A percentile compares a stretch with the other conserved stretches of the same genome.
Evolutionary conservation across 2,329 filamentous ascomycete species (phyloP).

Genomic region (Trichophaea hybrida): DNA sequence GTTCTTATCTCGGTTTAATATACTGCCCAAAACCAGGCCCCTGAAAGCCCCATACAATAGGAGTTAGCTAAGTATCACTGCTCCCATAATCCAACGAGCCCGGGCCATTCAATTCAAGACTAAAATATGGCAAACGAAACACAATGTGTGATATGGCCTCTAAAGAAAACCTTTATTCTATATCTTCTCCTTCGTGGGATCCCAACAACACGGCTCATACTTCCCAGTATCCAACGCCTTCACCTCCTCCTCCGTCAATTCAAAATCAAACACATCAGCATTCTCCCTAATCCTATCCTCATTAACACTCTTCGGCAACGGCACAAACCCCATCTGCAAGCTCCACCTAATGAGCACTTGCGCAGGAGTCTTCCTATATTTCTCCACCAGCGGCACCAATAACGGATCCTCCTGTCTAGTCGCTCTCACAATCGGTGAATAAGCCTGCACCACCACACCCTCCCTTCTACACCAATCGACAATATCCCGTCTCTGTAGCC

Average conservation of each 20-base stretch:
- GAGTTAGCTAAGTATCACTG: too few species aligned
- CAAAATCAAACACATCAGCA: slow-evolving; percentile 41
- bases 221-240: slow-evolving; percentile 38
- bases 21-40: too few species aligned
- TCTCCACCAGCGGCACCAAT: slow-evolving; percentile 50
- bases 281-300: slow-evolving; percentile 54
- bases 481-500: slow-evolving; percentile 67
- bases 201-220: slow-evolving; percentile 44
- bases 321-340: slow-evolving; percentile 61
- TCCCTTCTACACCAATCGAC: slow-evolving; percentile 57
- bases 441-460: slow-evolving; percentile 45
- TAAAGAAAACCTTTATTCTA: background rate
- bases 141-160: too few species aligned
- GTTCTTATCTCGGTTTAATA: too few species aligned
- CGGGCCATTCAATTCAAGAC: too few species aligned
- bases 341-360: slow-evolving; percentile 72
- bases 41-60: too few species aligned
- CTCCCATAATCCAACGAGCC: too few species aligned
- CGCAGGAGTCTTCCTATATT: slow-evolving; percentile 57
- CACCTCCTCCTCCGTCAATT: slow-evolving; percentile 41
- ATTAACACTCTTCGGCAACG: slow-evolving; percentile 60
- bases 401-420: slow-evolving; percentile 55
- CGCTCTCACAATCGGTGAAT: slow-evolving; percentile 49
- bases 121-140: too few species aligned
- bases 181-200: slow-evolving; percentile 34